Percentiles rank a stretch among this genome's conserved stretches.
Evolutionary conservation across 352 stramenopile genomes (phyloP).

Genomic region (Phytophthora pini): DNA sequence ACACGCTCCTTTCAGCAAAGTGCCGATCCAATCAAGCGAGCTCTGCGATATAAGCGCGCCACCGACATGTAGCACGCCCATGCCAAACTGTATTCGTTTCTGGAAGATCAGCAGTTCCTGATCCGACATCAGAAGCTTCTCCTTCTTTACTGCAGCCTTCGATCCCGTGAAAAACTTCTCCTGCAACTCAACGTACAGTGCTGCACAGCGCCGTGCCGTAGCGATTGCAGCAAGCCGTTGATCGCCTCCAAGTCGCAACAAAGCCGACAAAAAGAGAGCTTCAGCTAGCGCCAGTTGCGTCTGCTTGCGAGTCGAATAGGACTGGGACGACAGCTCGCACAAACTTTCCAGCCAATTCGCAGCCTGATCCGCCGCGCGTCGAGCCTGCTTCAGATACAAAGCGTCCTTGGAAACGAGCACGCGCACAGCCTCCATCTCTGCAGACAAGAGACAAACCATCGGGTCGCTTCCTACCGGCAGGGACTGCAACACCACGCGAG

Average conservation of each 20-base stretch:
- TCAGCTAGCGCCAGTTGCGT: conserved; percentile 39
- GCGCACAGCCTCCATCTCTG: conserved; percentile 42
- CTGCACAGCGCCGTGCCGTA: conserved; percentile 34
- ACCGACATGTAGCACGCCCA: conserved; percentile 41
- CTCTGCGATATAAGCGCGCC: conserved; percentile 33
- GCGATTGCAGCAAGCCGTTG: conserved; percentile 36
- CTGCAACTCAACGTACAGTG: conserved; percentile 31
- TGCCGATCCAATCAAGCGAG: conserved; percentile 36
- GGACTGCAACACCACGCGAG: conserved; percentile 6
- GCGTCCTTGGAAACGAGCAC: conserved; percentile 51
- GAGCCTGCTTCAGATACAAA: conserved; percentile 33
- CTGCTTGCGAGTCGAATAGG: conserved; percentile 29
- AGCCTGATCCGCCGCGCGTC: conserved; percentile 24
- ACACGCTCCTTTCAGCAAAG: conserved; percentile 20
- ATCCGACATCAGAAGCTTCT: conserved; percentile 22
- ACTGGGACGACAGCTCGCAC: conserved; percentile 38
- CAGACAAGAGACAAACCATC: conserved; percentile 27
- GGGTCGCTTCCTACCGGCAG: conserved; percentile 31
- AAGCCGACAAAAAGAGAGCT: conserved; percentile 33
- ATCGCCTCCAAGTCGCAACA: conserved; percentile 37
- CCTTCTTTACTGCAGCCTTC: conserved; percentile 11
- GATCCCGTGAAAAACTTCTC: conserved; percentile 18
- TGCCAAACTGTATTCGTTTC: conserved; percentile 38
- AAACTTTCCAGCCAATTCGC: conserved; percentile 40
- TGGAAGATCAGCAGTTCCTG: conserved; percentile 13